These are phyloP conservation scores for Atkinsonella texensis DNA, from an alignment of 2,329 filamentous ascomycete species.

Conservation along the genomic window DNA sequence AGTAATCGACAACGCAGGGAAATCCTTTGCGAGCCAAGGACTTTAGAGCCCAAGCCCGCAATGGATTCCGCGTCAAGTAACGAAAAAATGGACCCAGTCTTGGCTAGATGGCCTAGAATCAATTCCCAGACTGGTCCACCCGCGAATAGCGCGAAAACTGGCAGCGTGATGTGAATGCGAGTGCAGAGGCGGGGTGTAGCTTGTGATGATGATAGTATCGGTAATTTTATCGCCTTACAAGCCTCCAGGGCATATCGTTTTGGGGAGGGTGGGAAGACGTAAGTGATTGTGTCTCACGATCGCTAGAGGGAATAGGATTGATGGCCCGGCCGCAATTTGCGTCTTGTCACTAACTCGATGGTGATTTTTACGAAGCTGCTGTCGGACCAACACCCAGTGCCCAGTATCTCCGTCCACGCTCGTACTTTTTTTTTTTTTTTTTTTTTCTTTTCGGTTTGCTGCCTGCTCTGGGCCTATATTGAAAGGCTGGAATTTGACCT, in stretches of 20 bases:
- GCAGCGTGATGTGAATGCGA: conserved; percentile 1
- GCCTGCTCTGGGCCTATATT: not conserved
- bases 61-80: not conserved
- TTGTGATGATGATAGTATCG: conserved; percentile 4
- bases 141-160: not conserved
- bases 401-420: not conserved
- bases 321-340: not conserved
- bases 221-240: conserved; percentile 3
- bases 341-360: not conserved
- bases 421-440: not conserved
- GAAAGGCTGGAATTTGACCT: not conserved
- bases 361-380: not conserved
- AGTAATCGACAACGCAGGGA: not conserved
- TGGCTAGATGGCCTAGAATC: not conserved
- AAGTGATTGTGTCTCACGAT: not conserved
- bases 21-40: not conserved
- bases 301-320: not conserved
- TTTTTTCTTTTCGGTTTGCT: no score
- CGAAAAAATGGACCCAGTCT: not conserved
- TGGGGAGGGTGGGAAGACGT: not conserved
- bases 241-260: conserved; percentile 3
- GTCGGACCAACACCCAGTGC: not conserved
- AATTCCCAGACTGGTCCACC: not conserved
- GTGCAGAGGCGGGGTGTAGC: conserved; percentile 1
- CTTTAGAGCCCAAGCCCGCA: not conserved